Conservation (phyloP, 257 asterid genomes). For the Rhazya stricta region DNA sequence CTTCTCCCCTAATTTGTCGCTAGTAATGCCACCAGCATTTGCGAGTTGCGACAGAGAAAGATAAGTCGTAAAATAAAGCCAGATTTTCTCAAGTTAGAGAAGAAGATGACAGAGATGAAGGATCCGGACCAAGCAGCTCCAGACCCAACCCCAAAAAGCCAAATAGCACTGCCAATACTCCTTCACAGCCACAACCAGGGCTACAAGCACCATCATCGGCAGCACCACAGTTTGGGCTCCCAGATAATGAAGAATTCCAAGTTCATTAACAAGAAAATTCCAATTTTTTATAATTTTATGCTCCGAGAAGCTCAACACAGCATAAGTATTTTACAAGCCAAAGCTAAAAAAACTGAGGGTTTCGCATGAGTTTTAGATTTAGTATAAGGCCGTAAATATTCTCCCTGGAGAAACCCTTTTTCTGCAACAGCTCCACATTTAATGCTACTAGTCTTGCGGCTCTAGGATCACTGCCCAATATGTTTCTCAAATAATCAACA, state of each 20-base stretch:
- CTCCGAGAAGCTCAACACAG: too few species aligned
- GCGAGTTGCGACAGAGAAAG: not conserved
- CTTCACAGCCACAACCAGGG: conserved; percentile 1
- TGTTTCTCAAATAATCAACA: too few species aligned
- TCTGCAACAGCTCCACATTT: too few species aligned
- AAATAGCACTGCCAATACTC: not conserved
- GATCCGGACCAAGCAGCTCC: conserved; percentile 17
- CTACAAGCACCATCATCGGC: not conserved
- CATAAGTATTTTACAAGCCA: too few species aligned
- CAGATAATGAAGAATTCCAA: not conserved
- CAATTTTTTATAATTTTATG: too few species aligned
- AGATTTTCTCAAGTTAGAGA: conserved; percentile 43
- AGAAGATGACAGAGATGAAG: conserved; percentile 20
- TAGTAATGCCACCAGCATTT: not conserved
- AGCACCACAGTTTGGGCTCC: not conserved
- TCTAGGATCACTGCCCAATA: too few species aligned
- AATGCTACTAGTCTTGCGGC: too few species aligned
- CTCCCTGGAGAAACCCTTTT: too few species aligned
- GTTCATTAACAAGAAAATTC: too few species aligned
- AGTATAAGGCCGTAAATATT: too few species aligned
- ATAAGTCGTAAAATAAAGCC: conserved; percentile 25
- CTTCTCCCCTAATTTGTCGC: not conserved
- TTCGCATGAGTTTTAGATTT: too few species aligned
- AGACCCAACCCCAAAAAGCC: conserved; percentile 12
- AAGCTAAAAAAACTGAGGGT: too few species aligned